phyloP scores from a whole-genome alignment of 192 early-diverging fungal species.

The Backusella sp. region DNA sequence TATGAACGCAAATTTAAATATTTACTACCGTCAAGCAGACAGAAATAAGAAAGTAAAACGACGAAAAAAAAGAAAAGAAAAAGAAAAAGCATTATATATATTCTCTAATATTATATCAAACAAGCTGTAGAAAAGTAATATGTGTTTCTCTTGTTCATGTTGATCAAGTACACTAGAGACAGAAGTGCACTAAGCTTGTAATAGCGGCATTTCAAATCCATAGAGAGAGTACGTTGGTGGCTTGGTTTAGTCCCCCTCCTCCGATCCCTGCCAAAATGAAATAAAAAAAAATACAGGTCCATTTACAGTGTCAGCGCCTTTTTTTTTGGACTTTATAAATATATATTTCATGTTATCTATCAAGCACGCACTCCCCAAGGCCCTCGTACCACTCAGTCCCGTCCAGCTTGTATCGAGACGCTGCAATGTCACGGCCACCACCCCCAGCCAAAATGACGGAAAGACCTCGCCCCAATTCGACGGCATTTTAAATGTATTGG shows the following conservation, averaged over 20 bases:
- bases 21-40: neutral
- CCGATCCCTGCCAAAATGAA: slow-evolving; percentile 10
- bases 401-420: neutral
- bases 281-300: slow-evolving; percentile 9
- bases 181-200: no score
- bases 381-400: neutral
- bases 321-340: neutral
- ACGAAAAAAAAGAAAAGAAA: no score
- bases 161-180: no score
- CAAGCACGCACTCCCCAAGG: neutral
- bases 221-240: neutral
- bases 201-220: neutral
- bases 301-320: neutral
- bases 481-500: slow-evolving; percentile 23
- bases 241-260: neutral
- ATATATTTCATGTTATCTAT: neutral
- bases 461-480: slow-evolving; percentile 7
- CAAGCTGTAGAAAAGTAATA: neutral
- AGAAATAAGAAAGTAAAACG: no score
- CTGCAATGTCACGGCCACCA: neutral
- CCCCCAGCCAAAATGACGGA: neutral
- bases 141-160: no score
- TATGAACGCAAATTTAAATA: neutral
- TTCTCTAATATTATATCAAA: neutral
- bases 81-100: neutral